Evolutionary conservation across 768 basidiomycete species (phyloP), one percentile per base, ranked within the genome.

Genomic region (Lactifluus volemus): DNA sequence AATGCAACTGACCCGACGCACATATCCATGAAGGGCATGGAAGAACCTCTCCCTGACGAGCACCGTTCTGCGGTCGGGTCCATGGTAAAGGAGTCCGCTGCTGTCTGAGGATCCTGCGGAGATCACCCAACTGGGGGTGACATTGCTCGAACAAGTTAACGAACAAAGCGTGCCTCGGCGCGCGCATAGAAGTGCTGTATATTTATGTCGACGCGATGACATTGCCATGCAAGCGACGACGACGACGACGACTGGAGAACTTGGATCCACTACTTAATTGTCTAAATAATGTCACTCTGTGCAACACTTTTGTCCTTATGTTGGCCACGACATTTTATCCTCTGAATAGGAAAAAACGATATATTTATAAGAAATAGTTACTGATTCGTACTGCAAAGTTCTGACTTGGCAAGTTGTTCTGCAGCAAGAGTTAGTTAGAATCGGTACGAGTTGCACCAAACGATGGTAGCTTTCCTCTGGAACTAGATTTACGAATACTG

Each of bases 1-100:
- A 3, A 29, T 9, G 51, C 45, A 1, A 38, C 29, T 12, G 60
- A 61, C 3, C 32, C 45, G 25, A 64, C 63, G 7, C 63, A 64
- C 19, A 53, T 64, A 38, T 61, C 63, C 50, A 64, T 64, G 63
- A 19, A 64, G 21, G 55, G 55, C 3, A 57, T 64, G 51, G 45
- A 34, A 3, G 51, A 53, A 0, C 45, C 45, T 30, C n/a, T 62
- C 21, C 51, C 56, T n/a, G 60, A 61, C 0, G 58, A 63, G 4
- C 42, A 53, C 55, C 49, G 10, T n/a, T 64, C 63, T 19, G 17
- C 49, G 0, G 1, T 36, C 12, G 63, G 60, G 11, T 64, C 63
- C 5, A 49, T 64, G 54, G 41, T 49, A 38, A 64, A 64, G 50
- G 63, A 61, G 4, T 12, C 54, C n/a, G 25, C 36, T 49, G 38